Percentiles rank a stretch among this genome's conserved stretches.
Conservation (phyloP, 2,329 filamentous ascomycete genomes). For the Exophiala dermatitidis region DNA sequence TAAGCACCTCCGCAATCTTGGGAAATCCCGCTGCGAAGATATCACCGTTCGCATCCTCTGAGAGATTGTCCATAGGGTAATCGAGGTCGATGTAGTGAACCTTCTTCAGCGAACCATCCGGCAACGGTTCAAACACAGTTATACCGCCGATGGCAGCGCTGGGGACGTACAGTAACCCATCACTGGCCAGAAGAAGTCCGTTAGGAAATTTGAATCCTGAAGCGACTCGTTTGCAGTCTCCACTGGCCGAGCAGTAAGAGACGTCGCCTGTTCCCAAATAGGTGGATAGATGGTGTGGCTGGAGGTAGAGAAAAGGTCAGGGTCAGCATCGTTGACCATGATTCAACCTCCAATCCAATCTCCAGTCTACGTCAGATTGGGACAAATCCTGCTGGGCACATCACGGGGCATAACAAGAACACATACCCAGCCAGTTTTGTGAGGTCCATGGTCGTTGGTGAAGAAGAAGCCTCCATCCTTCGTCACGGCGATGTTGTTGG, state of each 20-base stretch:
- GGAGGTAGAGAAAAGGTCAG: background rate
- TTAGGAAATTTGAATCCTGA: conserved; percentile 30
- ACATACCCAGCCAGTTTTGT: conserved; percentile 28
- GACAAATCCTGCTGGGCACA: background rate
- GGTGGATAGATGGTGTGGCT: conserved; percentile 24
- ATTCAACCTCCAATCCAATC: too few species aligned
- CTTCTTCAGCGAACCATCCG: conserved; percentile 10
- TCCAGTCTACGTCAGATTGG: too few species aligned
- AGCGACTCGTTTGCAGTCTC: conserved; percentile 16
- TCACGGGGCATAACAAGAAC: background rate
- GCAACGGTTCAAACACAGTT: conserved; percentile 22
- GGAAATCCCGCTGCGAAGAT: conserved; percentile 33
- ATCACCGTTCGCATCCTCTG: conserved; percentile 33
- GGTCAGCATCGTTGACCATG: background rate
- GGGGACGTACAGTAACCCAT: conserved; percentile 34
- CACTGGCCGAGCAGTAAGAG: conserved; percentile 25
- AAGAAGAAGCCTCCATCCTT: conserved; percentile 33
- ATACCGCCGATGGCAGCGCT: conserved; percentile 27
- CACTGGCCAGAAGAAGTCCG: conserved; percentile 30
- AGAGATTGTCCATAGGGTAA: conserved; percentile 34
- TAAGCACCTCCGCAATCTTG: conserved; percentile 22
- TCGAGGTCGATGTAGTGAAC: conserved; percentile 27
- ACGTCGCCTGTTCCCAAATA: conserved; percentile 21
- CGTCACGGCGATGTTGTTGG: conserved; percentile 34
- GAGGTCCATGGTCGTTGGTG: conserved; percentile 33